phyloP scores from a whole-genome alignment of 2,329 filamentous ascomycete genomes.

The Ophiocordyceps sinensis region DNA sequence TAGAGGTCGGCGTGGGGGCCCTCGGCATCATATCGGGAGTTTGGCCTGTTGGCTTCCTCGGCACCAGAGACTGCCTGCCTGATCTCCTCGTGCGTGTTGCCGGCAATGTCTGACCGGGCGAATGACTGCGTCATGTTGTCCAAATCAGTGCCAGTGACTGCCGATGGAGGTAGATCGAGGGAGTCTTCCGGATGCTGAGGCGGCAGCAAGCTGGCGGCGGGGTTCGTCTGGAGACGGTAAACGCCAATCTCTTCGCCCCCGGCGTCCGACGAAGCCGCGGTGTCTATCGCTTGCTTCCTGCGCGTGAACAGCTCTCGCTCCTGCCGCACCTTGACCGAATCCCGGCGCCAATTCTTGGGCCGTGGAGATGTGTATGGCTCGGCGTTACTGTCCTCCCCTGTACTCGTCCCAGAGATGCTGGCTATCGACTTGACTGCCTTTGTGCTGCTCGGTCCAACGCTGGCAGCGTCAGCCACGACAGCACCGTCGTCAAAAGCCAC shows the following conservation, averaged over 20 bases:
- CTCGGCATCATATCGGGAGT: constrained; percentile 31
- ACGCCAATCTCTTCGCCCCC: constrained; percentile 34
- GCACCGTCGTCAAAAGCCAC: constrained; percentile 40
- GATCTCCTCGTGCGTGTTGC: constrained; percentile 65
- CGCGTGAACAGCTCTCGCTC: constrained; percentile 84
- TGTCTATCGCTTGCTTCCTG: constrained; percentile 48
- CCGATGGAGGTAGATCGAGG: constrained; percentile 45
- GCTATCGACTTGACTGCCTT: constrained; percentile 81
- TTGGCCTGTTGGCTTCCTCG: constrained; percentile 49
- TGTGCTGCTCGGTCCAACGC: constrained; percentile 72
- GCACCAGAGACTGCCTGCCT: constrained; percentile 50
- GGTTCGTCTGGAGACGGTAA: constrained; percentile 35
- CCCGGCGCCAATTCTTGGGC: constrained; percentile 54
- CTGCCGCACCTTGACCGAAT: constrained; percentile 74
- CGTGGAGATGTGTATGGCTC: constrained; percentile 45
- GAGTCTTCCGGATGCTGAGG: constrained; percentile 56
- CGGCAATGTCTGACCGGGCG: constrained; percentile 61
- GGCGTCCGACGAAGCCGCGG: constrained; percentile 45
- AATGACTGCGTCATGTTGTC: constrained; percentile 71
- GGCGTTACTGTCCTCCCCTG: constrained; percentile 50
- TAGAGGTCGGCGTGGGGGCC: constrained; percentile 36
- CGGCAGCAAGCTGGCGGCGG: constrained; percentile 24
- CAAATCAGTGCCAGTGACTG: constrained; percentile 57
- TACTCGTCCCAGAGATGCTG: constrained; percentile 64
- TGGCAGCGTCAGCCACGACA: constrained; percentile 39